A percentile compares a stretch with the other conserved stretches of the same genome.
These are phyloP conservation scores for Backusella tuberculispora DNA, from an alignment of 192 early-diverging fungal genomes.

Conservation along the genomic window DNA sequence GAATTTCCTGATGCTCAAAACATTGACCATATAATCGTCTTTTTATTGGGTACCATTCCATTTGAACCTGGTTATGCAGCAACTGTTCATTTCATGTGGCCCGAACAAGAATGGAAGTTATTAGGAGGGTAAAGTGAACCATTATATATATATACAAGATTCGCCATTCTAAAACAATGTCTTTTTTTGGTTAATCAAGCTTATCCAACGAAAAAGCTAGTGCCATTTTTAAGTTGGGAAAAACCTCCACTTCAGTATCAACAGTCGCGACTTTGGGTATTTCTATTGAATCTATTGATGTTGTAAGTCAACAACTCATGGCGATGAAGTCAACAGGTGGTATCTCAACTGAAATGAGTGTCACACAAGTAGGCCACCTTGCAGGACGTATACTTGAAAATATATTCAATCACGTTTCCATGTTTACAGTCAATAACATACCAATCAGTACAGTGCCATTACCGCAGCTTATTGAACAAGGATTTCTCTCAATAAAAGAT, in stretches of 20 bases:
- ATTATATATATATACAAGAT: neutral
- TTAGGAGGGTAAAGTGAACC: constrained; percentile 60
- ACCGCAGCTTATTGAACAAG: constrained; percentile 49
- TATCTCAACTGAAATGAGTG: constrained; percentile 13
- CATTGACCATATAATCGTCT: constrained; percentile 95
- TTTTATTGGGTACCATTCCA: constrained; percentile 81
- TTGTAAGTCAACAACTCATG: constrained; percentile 63
- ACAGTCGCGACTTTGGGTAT: constrained; percentile 82
- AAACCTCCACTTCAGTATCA: neutral
- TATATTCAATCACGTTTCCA: constrained; percentile 77
- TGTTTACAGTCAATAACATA: constrained; percentile 58
- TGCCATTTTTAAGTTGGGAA: constrained; percentile 71
- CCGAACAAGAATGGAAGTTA: constrained; percentile 73
- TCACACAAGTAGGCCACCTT: constrained; percentile 54
- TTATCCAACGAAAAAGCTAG: constrained; percentile 83
- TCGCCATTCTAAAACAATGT: neutral
- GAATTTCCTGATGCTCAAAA: constrained; percentile 80
- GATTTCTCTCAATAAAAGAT: constrained; percentile 63
- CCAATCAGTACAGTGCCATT: constrained; percentile 57
- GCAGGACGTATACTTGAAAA: constrained; percentile 65
- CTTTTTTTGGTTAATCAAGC: constrained; percentile 30
- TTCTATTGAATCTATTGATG: constrained; percentile 84
- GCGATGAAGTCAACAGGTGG: constrained; percentile 21
- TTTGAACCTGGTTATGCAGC: constrained; percentile 94
- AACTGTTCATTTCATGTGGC: constrained; percentile 93